A percentile compares a stretch with the other conserved stretches of the same genome.
phyloP scores from a whole-genome alignment of 129 eudicot genomes.

The Dittrichia graveolens region DNA sequence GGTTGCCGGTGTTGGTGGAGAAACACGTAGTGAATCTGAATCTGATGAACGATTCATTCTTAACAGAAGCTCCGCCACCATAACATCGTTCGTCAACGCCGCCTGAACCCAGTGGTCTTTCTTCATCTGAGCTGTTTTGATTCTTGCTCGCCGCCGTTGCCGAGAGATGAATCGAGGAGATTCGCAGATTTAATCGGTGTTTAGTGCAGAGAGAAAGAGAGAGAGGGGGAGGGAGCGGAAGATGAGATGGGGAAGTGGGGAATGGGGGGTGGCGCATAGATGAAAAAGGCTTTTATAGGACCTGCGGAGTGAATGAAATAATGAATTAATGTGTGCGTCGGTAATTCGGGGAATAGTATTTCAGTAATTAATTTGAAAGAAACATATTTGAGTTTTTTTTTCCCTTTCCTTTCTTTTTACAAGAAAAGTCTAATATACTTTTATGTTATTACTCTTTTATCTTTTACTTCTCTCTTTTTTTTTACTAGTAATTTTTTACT shows the following conservation, averaged over 20 bases:
- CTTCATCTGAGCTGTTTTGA: conserved; percentile 31
- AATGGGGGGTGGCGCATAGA: conserved; percentile 32
- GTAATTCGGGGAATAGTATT: neutral
- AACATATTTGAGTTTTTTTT: neutral
- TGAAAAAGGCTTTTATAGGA: conserved; percentile 39
- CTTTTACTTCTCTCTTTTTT: no score
- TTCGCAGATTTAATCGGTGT: neutral
- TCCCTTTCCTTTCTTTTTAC: neutral
- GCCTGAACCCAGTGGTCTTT: conserved; percentile 45
- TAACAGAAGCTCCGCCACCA: conserved; percentile 52
- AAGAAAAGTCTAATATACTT: no score
- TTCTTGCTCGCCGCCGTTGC: neutral
- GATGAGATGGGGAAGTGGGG: conserved; percentile 31
- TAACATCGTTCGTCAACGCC: conserved; percentile 41
- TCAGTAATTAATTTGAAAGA: neutral
- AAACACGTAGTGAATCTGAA: conserved; percentile 6
- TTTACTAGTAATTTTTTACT: no score
- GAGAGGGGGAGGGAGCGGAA: neutral
- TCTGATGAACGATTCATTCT: conserved; percentile 41
- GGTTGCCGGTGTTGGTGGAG: neutral
- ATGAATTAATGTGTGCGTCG: conserved; percentile 8
- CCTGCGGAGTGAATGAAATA: conserved; percentile 15
- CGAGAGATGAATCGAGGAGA: conserved; percentile 1
- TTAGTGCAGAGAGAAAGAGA: conserved; percentile 17
- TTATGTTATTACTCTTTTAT: no score